Conservation (phyloP, 305 asterid genomes). For the Nicotiana rustica region DNA sequence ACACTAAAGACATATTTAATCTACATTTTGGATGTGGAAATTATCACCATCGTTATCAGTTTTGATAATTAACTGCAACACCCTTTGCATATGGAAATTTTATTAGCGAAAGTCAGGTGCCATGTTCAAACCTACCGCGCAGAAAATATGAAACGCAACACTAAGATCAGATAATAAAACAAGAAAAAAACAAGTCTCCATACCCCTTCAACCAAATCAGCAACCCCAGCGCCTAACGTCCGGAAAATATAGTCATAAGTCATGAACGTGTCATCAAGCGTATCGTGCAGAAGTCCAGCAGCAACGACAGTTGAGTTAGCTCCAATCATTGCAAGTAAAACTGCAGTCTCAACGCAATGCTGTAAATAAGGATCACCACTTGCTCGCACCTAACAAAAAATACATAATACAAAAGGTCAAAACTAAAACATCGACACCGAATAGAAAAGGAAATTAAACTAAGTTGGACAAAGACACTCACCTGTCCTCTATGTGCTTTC, state of each 20-base stretch:
- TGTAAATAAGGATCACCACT: constrained; percentile 96
- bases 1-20: not conserved
- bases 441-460: constrained; percentile 29
- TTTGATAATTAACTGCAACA: not conserved
- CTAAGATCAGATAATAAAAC: not conserved
- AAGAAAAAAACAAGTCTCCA: constrained; percentile 39
- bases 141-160: not conserved
- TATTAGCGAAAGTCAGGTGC: not conserved
- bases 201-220: constrained; percentile 96
- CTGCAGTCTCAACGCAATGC: constrained; percentile 95
- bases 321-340: constrained; percentile 75
- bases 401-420: not conserved
- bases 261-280: constrained; percentile 78
- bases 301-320: constrained; percentile 92
- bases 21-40: not conserved
- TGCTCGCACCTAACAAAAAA: constrained; percentile 69
- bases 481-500: constrained; percentile 99
- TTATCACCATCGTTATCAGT: not conserved
- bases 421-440: not conserved
- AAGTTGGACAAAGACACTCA: not conserved
- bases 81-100: not conserved
- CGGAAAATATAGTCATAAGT: constrained; percentile 63
- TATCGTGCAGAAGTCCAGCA: constrained; percentile 95
- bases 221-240: constrained; percentile 75
- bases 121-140: not conserved